These are phyloP conservation scores for Metschnikowia borealis DNA, from an alignment of 805 yeast genomes.

Conservation along the genomic window DNA sequence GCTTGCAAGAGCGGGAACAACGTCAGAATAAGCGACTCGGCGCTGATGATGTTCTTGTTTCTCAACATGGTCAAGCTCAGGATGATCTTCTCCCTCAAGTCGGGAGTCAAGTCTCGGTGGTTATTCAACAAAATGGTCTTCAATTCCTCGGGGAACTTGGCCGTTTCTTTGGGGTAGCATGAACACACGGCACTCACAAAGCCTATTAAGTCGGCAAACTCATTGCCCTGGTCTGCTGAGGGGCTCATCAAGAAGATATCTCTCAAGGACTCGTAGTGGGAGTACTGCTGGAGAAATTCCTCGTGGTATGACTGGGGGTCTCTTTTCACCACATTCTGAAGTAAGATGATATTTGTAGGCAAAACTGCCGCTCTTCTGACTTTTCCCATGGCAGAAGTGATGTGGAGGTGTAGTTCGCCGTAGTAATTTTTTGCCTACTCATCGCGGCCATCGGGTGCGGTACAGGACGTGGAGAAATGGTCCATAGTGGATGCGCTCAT, in stretches of 20 bases:
- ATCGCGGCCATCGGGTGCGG: constrained; percentile 12
- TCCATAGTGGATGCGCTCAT: background rate
- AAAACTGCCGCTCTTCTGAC: constrained; percentile 87
- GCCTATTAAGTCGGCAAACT: constrained; percentile 79
- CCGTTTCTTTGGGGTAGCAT: constrained; percentile 87
- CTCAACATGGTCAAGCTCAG: constrained; percentile 86
- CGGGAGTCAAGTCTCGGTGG: constrained; percentile 80
- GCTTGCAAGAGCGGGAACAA: constrained; percentile 80
- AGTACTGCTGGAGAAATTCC: constrained; percentile 87
- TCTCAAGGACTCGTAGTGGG: constrained; percentile 86
- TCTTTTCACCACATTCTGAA: constrained; percentile 88
- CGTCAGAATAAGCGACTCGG: constrained; percentile 80
- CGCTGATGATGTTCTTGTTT: constrained; percentile 72
- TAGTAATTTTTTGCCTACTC: constrained; percentile 8
- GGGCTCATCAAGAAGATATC: constrained; percentile 82
- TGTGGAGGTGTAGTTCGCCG: background rate
- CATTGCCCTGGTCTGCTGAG: constrained; percentile 33
- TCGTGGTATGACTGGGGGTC: constrained; percentile 94
- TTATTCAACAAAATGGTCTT: constrained; percentile 63
- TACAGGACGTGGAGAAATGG: constrained; percentile 4
- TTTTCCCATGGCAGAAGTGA: constrained; percentile 60
- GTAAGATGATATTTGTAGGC: constrained; percentile 85
- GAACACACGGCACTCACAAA: constrained; percentile 88
- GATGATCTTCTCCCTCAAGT: constrained; percentile 84
- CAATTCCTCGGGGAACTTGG: constrained; percentile 77